Base-by-base conservation (phyloP, 139 green algal genomes). In the Gonium pectorale region DNA sequence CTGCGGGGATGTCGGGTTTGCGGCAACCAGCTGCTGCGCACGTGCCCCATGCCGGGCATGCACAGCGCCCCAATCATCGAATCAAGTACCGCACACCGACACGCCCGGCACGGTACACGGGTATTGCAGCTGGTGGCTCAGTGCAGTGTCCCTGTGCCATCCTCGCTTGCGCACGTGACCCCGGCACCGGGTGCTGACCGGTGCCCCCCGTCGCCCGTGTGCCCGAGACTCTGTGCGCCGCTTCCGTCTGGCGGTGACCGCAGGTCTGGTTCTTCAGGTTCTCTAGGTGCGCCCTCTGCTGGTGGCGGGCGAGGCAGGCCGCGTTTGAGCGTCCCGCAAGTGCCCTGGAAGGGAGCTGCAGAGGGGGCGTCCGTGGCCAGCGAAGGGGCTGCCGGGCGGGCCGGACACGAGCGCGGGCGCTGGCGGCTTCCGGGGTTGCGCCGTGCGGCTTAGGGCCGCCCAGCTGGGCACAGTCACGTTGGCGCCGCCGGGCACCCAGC, bases 181-280 rank as follows among this genome's bases (percentile, higher is more conserved):
- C n/a, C n/a, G n/a, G n/a, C n/a, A n/a, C n/a, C n/a, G n/a, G n/a
- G n/a, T n/a, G n/a, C n/a, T n/a, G n/a, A n/a, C n/a, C n/a, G n/a
- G n/a, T n/a, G n/a, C n/a, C n/a, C n/a, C 31, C 54, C 54, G 22
- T 63, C 24, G n/a, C 4, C 4, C 6, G 2, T 41, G 60, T 21
- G 1, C 60, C 29, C 38, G 11, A 26, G 27, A 26, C n/a, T 38
- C 22, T 3, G 6, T 22, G 11, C n/a, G n/a, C n/a, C n/a, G n/a
- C n/a, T n/a, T n/a, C n/a, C n/a, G n/a, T n/a, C n/a, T n/a, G n/a
- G n/a, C n/a, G n/a, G n/a, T n/a, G n/a, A n/a, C 24, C 24, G 33
- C 77, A 83, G 77, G 9, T 83, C 17, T 83, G 77, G 77, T 83
- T 83, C 44, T 73, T 83, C 77, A 41, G 40, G 26, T 66, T 74